phyloP scores from a whole-genome alignment of 371 early-diverging fungal genomes.

The Capniomyces stellatus region DNA sequence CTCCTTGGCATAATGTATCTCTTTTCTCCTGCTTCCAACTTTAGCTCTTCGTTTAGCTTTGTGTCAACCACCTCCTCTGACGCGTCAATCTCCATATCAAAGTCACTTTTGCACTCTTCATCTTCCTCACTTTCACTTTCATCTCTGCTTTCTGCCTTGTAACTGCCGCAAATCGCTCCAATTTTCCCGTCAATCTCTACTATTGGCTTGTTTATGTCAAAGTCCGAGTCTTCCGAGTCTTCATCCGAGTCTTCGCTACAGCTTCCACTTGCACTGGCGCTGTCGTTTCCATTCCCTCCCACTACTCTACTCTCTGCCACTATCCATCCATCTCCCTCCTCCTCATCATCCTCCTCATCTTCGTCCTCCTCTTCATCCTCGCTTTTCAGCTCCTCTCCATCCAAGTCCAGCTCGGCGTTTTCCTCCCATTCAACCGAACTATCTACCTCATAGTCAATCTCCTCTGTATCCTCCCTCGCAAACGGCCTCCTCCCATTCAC shows the following conservation, averaged over 20 bases:
- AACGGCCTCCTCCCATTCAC: conserved; percentile 2
- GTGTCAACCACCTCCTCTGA: not conserved
- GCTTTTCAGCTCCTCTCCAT: not conserved
- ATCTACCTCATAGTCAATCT: conserved; percentile 1
- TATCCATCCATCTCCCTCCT: conserved; percentile 2
- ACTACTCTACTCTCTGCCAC: not conserved
- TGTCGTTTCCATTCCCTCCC: not conserved
- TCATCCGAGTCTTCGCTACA: too few relatives aligned
- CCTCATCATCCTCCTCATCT: not conserved
- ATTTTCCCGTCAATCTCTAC: not conserved
- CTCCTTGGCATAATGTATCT: too few relatives aligned
- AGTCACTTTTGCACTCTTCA: not conserved
- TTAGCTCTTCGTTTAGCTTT: not conserved
- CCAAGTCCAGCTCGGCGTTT: not conserved
- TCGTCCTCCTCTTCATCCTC: conserved; percentile 1
- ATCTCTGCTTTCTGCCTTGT: not conserved
- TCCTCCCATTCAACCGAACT: conserved; percentile 1
- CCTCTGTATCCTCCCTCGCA: not conserved
- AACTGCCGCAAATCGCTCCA: not conserved
- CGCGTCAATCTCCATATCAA: not conserved
- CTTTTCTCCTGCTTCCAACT: too few relatives aligned
- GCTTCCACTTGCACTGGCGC: too few relatives aligned
- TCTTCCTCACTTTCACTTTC: not conserved
- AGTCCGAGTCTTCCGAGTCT: conserved; percentile 1
- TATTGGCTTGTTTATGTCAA: not conserved